phyloP scores from a whole-genome alignment of 352 stramenopile species.

The Globisporangium lucens region DNA sequence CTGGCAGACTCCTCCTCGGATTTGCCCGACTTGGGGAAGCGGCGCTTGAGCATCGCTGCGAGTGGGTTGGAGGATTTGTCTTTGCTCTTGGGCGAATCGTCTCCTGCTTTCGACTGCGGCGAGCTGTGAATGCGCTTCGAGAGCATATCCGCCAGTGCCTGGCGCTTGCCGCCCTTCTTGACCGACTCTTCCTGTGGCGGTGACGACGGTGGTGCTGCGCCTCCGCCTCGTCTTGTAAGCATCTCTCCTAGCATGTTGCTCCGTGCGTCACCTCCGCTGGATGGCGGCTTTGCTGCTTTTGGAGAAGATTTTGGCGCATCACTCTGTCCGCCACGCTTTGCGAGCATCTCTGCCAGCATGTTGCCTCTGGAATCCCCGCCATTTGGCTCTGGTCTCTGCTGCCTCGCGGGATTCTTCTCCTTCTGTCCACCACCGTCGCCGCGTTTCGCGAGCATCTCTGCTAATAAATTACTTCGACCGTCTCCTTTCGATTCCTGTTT shows the following conservation, averaged over 20 bases:
- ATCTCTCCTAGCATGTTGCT: slow-evolving; percentile 39
- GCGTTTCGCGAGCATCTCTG: slow-evolving; percentile 20
- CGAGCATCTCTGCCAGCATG: slow-evolving; percentile 6
- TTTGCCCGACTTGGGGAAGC: neutral
- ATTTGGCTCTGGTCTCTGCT: neutral
- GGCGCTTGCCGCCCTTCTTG: slow-evolving; percentile 21
- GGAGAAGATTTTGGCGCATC: slow-evolving; percentile 17
- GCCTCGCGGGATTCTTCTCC: neutral
- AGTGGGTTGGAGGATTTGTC: slow-evolving; percentile 10
- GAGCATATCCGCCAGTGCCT: slow-evolving; percentile 40
- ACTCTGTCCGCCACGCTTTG: slow-evolving; percentile 16
- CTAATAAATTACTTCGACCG: slow-evolving; percentile 9
- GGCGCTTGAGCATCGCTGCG: slow-evolving; percentile 15
- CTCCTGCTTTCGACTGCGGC: neutral
- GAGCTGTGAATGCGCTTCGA: slow-evolving; percentile 25
- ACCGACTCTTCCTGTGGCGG: neutral
- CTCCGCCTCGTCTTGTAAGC: slow-evolving; percentile 23
- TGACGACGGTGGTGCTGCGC: neutral
- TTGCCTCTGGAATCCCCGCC: neutral
- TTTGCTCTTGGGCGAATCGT: slow-evolving; percentile 7
- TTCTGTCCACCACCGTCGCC: neutral
- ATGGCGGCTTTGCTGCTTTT: slow-evolving; percentile 7
- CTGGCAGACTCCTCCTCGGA: neutral
- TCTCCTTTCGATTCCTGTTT: neutral
- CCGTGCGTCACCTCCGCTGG: slow-evolving; percentile 13